A percentile compares a stretch with the other conserved stretches of the same genome.
These are phyloP conservation scores for Diaporthe velutina DNA, from an alignment of 2,329 filamentous ascomycete species.

Conservation along the genomic window DNA sequence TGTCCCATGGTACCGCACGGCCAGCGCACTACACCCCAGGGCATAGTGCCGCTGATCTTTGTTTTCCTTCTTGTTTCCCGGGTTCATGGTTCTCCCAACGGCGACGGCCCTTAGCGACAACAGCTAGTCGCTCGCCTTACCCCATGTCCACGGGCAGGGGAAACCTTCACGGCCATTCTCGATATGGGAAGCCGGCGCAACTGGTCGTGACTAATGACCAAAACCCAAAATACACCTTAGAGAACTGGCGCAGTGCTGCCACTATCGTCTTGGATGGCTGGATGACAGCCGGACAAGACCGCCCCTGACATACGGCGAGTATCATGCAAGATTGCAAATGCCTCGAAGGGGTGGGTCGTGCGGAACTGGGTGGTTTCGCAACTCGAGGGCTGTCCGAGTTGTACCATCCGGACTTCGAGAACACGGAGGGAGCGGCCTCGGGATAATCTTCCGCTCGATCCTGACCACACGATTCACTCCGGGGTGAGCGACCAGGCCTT, in stretches of 20 bases:
- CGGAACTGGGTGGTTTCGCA: neutral
- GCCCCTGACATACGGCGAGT: neutral
- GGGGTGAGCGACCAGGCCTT: neutral
- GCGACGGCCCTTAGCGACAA: neutral
- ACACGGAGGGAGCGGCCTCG: neutral
- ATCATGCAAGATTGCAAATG: slow-evolving; percentile 4
- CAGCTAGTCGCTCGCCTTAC: neutral
- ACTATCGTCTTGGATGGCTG: neutral
- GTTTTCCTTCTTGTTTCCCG: neutral
- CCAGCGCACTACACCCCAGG: slow-evolving; percentile 7
- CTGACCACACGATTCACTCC: neutral
- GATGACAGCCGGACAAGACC: neutral
- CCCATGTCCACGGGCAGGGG: neutral
- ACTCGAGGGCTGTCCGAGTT: neutral
- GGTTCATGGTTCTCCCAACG: slow-evolving; percentile 17
- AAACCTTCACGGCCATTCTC: neutral
- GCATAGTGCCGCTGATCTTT: neutral
- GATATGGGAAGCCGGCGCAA: neutral
- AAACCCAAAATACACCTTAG: neutral
- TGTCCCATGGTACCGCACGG: slow-evolving; percentile 15
- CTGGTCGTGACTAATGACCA: neutral
- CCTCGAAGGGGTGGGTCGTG: neutral
- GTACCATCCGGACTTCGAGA: neutral
- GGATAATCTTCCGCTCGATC: slow-evolving; percentile 9
- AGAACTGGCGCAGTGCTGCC: neutral